Base-by-base conservation (phyloP, 202 grass and related monocot species). In the Zizania palustris region DNA sequence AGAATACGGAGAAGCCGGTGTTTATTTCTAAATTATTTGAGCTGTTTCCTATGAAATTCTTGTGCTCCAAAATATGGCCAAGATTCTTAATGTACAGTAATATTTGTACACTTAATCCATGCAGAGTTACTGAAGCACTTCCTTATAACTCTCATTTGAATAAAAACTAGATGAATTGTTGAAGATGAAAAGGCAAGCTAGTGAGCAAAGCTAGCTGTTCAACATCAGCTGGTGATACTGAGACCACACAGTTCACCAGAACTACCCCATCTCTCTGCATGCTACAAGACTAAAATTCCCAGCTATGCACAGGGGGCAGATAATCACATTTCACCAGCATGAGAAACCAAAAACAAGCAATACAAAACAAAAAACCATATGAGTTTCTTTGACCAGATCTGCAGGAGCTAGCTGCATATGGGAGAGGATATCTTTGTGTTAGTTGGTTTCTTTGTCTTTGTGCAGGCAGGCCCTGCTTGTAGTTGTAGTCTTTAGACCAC, bases 371-470 rank as follows among this genome's bases (percentile, higher is more conserved):
- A 84, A 84, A 81, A 48, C 46, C 20, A 64, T 38, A 79, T 38
- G 53, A 83, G 80, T 67, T 57, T 73, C 76, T 80, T 90, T 90
- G 88, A 78, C 88, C 88, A 84, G 88, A 83, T 87, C n/a, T n/a
- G n/a, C 88, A 90, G 66, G 66, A 69, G 56, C 9, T 84, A 80
- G 69, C 22, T 83, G 59, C 9, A 39, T 18, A 77, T 84, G 86
- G 72, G 67, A 77, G 48, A 77, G 48, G 66, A 88, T 81, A 53
- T 85, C 60, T 73, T 83, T 87, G 86, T 77, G 82, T 45, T 60
- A 66, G 71, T 76, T 60, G 72, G 71, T 76, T 37, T 84, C 80
- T 80, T 76, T 77, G 87, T 85, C 82, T 85, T 85, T 89, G 86
- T 80, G 63, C 86, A 72, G 60, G 82, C 56, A 20, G 69, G 75